phyloP scores from a whole-genome alignment of 148 eudicot genomes.

The Polygonum maritimum region DNA sequence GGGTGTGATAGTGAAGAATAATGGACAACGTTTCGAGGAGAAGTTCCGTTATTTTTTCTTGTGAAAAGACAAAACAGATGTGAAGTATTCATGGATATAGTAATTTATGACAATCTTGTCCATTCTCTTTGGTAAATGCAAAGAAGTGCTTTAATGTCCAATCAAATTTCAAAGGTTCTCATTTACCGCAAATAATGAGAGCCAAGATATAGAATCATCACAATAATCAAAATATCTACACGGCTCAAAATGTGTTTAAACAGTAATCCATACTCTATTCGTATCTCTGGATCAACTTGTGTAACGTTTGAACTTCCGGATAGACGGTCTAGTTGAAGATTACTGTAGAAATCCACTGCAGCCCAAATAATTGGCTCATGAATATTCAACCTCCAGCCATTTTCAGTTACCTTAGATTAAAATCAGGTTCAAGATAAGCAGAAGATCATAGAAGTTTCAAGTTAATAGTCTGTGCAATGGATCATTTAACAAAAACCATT shows the following conservation, averaged over 20 bases:
- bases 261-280: slow-evolving; percentile 58
- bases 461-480: not conserved
- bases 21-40: not conserved
- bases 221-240: not conserved
- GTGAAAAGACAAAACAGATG: not conserved
- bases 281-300: slow-evolving; percentile 99
- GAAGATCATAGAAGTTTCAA: slow-evolving; percentile 1
- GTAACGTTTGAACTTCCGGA: slow-evolving; percentile 54
- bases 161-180: not conserved
- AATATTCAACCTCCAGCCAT: slow-evolving; percentile 77
- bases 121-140: not conserved
- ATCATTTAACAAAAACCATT: slow-evolving; percentile 16
- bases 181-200: not conserved
- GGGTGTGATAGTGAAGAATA: too few species aligned
- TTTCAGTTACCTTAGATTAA: slow-evolving; percentile 64
- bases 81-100: not conserved
- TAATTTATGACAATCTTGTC: not conserved
- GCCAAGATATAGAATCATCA: not conserved
- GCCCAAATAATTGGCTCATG: slow-evolving; percentile 99
- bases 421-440: slow-evolving; percentile 2
- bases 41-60: not conserved
- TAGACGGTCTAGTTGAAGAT: slow-evolving; percentile 77
- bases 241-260: not conserved
- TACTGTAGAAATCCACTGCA: slow-evolving; percentile 60
- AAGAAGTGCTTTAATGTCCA: not conserved